Evolutionary conservation across 352 stramenopile genomes (phyloP), one percentile per base, ranked within the genome.

Genomic region (Globisporangium recalcitrans): DNA sequence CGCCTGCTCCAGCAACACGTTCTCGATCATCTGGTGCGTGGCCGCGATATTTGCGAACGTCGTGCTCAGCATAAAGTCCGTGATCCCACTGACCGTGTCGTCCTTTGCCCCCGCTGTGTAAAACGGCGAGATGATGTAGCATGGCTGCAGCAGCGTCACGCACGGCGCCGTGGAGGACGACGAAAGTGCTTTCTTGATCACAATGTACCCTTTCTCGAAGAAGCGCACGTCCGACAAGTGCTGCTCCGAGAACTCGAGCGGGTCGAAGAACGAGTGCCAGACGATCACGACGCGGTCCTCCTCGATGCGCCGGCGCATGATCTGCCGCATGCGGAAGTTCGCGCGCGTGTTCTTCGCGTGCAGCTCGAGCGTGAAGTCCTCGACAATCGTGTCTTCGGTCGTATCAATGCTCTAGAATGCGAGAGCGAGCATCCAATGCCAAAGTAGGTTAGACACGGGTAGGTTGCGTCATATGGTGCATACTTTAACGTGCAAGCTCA

Each of bases 201-300:
- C 54, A 21, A 77, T 47, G 66, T 72, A 87, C 3, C 72, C 74
- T 47, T 71, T 68, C 60, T 84, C 75, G 13, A 76, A 68, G 53
- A 87, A 78, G 9, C 59, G 48, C 13, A 69, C 67, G 36, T 69
- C 74, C 0, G 80, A 71, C 38, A 84, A 62, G 1, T 69, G 71
- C 21, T 62, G 64, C 9, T 72, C 74, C 1, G 67, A 74, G 56
- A 85, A 77, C 58, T 75, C 71, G 19, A 79, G 69, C 0, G 78
- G 75, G 36, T 82, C 77, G 24, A 81, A 62, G 14, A 77, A 26
- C 2, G 72, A 73, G 4, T 65, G 60, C 65, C 74, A 84, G 7
- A 84, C 24, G 48, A 85, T 71, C 24, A 87, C 61, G 26, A 82
- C 62, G 27, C 76, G 75, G n/a, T 74, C 67, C 13, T 60, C 68